These are phyloP conservation scores for Phytopythium litorale DNA, from an alignment of 352 stramenopile species.

Conservation along the genomic window DNA sequence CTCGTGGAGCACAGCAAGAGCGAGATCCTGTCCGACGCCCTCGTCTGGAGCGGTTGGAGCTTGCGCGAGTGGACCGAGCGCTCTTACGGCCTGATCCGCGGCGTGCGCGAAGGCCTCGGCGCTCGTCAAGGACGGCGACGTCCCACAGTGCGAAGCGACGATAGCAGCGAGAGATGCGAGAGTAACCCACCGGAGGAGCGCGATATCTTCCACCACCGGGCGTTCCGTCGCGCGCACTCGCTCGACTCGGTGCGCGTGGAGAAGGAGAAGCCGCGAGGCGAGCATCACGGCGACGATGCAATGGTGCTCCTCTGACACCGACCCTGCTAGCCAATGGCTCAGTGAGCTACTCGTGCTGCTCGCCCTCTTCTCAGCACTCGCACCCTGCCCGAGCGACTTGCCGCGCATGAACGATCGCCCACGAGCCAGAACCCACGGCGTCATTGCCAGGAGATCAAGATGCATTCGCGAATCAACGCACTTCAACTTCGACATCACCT, in stretches of 20 bases:
- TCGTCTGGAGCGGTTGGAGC: constrained; percentile 44
- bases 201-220: neutral
- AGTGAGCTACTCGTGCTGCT: too few species aligned
- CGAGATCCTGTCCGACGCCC: constrained; percentile 16
- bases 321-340: too few species aligned
- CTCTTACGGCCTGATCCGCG: neutral
- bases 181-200: neutral
- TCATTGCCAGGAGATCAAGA: too few species aligned
- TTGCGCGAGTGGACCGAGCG: constrained; percentile 33
- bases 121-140: neutral
- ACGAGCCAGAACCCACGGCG: too few species aligned
- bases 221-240: neutral
- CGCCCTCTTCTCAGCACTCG: too few species aligned
- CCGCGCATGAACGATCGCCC: too few species aligned
- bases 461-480: too few species aligned
- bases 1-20: constrained; percentile 21
- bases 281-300: neutral
- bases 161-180: neutral
- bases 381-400: too few species aligned
- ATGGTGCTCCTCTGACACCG: neutral
- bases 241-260: neutral
- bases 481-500: too few species aligned
- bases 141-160: neutral
- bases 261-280: neutral
- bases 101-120: neutral